Evolutionary conservation across 495 filamentous ascomycete species (phyloP).

Genomic region (Jackrogersella multiformis): DNA sequence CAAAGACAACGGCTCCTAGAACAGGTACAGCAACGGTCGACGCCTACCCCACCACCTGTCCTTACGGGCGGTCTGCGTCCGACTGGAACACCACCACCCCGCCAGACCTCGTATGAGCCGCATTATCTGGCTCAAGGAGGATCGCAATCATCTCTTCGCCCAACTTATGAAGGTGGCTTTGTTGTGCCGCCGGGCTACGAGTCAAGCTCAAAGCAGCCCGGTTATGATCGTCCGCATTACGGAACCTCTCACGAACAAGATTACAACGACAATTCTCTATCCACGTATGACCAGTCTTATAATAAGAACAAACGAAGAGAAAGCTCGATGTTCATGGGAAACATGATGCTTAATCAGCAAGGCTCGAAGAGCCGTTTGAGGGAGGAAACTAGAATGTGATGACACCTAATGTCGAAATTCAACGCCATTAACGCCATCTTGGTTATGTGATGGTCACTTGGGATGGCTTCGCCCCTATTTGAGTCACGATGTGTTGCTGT

Average conservation of each 20-base stretch:
- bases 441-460: neutral
- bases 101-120: constrained; percentile 49
- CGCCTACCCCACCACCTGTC: constrained; percentile 56
- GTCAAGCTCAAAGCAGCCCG: constrained; percentile 27
- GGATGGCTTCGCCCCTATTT: constrained; percentile 21
- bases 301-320: constrained; percentile 53
- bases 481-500: constrained; percentile 16
- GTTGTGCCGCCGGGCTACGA: constrained; percentile 47
- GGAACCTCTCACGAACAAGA: constrained; percentile 44
- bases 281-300: constrained; percentile 55
- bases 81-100: constrained; percentile 56
- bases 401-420: neutral
- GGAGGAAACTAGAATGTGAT: constrained; percentile 52
- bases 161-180: constrained; percentile 54
- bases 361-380: constrained; percentile 56
- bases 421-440: neutral
- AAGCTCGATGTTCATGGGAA: constrained; percentile 59
- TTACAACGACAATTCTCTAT: constrained; percentile 45
- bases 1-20: constrained; percentile 58
- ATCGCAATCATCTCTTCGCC: constrained; percentile 47
- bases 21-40: constrained; percentile 48
- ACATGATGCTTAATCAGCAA: constrained; percentile 52
- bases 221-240: constrained; percentile 56
- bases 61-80: constrained; percentile 50
- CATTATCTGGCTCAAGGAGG: constrained; percentile 47